Percentiles rank a stretch among this genome's conserved stretches.
Evolutionary conservation across 257 asterid genomes (phyloP).

Genomic region (Lavandula angustifolia): DNA sequence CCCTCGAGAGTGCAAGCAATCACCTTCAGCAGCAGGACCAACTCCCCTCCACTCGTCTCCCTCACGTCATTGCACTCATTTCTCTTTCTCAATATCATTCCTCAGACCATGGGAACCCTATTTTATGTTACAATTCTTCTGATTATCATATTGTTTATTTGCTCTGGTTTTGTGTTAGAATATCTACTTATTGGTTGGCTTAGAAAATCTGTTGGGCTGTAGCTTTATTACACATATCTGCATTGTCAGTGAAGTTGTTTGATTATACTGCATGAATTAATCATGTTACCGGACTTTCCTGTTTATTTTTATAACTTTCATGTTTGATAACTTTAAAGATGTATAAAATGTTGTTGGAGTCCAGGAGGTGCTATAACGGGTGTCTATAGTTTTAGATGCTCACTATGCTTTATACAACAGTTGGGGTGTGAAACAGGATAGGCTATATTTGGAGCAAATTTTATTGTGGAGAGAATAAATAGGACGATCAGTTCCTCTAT

Average conservation of each 20-base stretch:
- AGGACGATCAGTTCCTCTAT: background rate
- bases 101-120: background rate
- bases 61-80: background rate
- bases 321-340: background rate
- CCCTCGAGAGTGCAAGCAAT: too few species aligned
- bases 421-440: background rate
- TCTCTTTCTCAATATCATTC: background rate
- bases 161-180: background rate
- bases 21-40: background rate
- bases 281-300: slow-evolving; percentile 2
- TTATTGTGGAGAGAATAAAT: background rate
- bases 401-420: background rate
- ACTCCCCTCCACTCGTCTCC: background rate
- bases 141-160: background rate
- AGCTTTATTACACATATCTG: background rate
- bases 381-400: background rate
- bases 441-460: background rate
- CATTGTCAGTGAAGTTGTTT: background rate
- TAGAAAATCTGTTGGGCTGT: background rate
- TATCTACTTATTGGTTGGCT: background rate
- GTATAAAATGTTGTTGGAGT: slow-evolving; percentile 4
- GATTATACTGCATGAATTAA: slow-evolving; percentile 7
- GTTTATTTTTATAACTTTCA: background rate
- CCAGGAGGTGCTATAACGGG: background rate
- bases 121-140: background rate